Evolutionary conservation across 2,329 filamentous ascomycete genomes (phyloP).

Genomic region (Cladosporium velox): DNA sequence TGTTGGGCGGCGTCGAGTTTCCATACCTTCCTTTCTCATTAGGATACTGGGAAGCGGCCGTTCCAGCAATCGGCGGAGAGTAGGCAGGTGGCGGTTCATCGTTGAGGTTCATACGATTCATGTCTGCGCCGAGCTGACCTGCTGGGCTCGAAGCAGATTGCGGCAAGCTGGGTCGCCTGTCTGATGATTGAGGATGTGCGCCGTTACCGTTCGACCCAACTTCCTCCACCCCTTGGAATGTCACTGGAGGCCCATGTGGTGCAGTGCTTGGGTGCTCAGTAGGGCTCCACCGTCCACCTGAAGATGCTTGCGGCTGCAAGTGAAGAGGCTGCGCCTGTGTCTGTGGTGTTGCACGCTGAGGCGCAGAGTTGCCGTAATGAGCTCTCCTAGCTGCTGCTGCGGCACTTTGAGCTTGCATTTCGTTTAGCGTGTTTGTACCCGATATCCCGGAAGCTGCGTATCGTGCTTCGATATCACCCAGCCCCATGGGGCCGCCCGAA

Average conservation of each 20-base stretch:
- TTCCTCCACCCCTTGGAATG: slow-evolving; percentile 83
- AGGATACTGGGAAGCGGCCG: slow-evolving; percentile 62
- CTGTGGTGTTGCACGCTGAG: slow-evolving; percentile 42
- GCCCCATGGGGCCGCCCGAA: slow-evolving; percentile 24
- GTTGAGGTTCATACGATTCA: slow-evolving; percentile 76
- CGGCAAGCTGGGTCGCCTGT: slow-evolving; percentile 32
- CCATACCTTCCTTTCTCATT: slow-evolving; percentile 70
- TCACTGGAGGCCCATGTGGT: slow-evolving; percentile 84
- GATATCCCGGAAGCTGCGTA: slow-evolving; percentile 92
- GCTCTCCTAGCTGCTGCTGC: slow-evolving; percentile 79
- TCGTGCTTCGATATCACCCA: slow-evolving; percentile 81
- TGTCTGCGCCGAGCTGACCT: slow-evolving; percentile 75
- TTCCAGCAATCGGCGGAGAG: slow-evolving; percentile 54
- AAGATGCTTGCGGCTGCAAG: slow-evolving; percentile 39
- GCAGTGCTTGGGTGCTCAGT: slow-evolving; percentile 85
- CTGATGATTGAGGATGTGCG: slow-evolving; percentile 15
- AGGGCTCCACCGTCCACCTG: slow-evolving; percentile 82
- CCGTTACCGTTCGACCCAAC: slow-evolving; percentile 47
- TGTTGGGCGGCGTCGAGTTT: slow-evolving; percentile 42
- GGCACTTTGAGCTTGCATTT: slow-evolving; percentile 72
- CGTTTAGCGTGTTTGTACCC: slow-evolving; percentile 78
- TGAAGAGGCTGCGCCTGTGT: slow-evolving; percentile 30
- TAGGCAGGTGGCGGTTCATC: slow-evolving; percentile 95
- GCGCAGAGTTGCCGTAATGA: slow-evolving; percentile 62
- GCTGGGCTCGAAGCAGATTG: slow-evolving; percentile 45